These are phyloP conservation scores for Umbelopsis ramanniana DNA, from an alignment of 192 early-diverging fungal genomes.

Conservation along the genomic window DNA sequence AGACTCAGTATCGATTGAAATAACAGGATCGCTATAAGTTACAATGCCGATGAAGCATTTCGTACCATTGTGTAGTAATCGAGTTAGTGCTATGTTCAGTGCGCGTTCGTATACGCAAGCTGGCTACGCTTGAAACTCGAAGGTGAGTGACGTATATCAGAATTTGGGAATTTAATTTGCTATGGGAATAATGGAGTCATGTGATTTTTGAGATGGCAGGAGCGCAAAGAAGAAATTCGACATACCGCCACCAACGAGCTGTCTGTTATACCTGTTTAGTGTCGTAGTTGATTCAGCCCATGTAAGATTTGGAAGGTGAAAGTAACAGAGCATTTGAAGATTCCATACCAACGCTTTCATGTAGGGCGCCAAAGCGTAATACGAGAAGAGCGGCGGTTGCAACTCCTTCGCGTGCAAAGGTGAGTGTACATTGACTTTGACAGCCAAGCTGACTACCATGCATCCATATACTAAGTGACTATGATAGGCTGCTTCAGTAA, in stretches of 20 bases:
- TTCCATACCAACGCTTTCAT: not conserved
- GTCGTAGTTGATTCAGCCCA: too few relatives aligned
- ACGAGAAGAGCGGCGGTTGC: not conserved
- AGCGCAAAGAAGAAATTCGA: too few relatives aligned
- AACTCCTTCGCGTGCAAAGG: not conserved
- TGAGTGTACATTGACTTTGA: not conserved
- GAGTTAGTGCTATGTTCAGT: constrained; percentile 11
- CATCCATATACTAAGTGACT: not conserved
- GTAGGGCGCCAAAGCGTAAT: constrained; percentile 20
- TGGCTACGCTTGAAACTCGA: not conserved
- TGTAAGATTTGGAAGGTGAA: too few relatives aligned
- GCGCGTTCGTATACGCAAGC: constrained; percentile 21
- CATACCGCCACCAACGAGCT: too few relatives aligned
- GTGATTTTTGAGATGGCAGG: not conserved
- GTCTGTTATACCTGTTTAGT: too few relatives aligned
- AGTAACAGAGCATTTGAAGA: not conserved
- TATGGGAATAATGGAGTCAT: not conserved
- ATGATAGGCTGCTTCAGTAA: not conserved
- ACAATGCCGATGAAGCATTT: not conserved
- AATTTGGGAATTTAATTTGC: not conserved
- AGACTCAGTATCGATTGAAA: not conserved
- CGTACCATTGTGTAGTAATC: constrained; percentile 14
- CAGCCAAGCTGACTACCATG: not conserved
- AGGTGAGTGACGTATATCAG: not conserved
- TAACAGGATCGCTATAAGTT: not conserved